These are phyloP conservation scores for Claviceps paspali DNA, from an alignment of 2,329 filamentous ascomycete species.

Conservation along the genomic window DNA sequence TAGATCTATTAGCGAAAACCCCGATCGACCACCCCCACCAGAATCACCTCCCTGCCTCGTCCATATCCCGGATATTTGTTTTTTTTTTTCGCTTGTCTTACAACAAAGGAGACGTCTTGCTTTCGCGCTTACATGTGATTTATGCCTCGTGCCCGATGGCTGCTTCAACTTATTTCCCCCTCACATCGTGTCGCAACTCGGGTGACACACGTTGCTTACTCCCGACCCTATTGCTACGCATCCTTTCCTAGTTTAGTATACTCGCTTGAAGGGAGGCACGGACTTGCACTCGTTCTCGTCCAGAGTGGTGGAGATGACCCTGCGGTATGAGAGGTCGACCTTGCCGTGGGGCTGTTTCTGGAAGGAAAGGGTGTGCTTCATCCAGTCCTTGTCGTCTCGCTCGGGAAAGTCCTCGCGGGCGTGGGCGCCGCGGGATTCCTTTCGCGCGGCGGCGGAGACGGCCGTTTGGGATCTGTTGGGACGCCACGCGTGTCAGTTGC, in stretches of 20 bases:
- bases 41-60: no score
- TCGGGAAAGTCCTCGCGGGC: conserved; percentile 94
- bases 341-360: conserved; percentile 85
- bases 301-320: conserved; percentile 67
- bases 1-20: no score
- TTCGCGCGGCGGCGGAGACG: conserved; percentile 75
- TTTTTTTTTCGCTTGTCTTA: no score
- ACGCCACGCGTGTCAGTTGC: background rate
- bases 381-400: conserved; percentile 91
- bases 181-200: no score
- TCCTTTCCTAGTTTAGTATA: conserved; percentile 62
- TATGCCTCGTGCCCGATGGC: no score
- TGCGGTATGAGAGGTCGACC: conserved; percentile 74
- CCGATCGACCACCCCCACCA: no score
- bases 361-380: conserved; percentile 97
- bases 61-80: no score
- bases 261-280: conserved; percentile 91
- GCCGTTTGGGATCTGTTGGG: conserved; percentile 67
- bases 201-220: no score
- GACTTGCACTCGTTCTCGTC: conserved; percentile 94
- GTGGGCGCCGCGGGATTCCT: conserved; percentile 94
- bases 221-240: no score
- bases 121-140: no score
- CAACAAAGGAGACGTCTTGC: no score
- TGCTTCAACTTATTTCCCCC: no score